Evolutionary conservation across 805 yeast species (phyloP).

Genomic region (Barnettozyma salicaria): DNA sequence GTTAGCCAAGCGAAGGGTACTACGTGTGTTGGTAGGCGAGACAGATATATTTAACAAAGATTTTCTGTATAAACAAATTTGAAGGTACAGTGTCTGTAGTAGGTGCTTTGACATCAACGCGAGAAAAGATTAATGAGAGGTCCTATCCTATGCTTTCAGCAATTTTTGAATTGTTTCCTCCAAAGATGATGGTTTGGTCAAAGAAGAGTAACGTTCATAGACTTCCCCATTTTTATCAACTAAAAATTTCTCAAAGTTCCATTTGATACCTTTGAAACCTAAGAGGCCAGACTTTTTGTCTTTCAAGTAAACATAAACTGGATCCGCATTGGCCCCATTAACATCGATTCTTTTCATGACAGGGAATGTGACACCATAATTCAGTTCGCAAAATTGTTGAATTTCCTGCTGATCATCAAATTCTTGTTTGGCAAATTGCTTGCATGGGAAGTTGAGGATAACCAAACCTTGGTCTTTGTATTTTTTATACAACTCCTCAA

Average conservation of each 20-base stretch:
- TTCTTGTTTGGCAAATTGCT: conserved; percentile 83
- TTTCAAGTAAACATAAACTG: conserved; percentile 77
- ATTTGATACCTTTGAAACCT: conserved; percentile 67
- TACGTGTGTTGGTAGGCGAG: too few species aligned
- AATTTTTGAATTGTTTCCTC: conserved; percentile 54
- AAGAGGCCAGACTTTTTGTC: conserved; percentile 49
- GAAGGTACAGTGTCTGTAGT: too few species aligned
- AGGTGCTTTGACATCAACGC: too few species aligned
- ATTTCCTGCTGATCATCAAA: conserved; percentile 66
- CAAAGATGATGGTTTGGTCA: conserved; percentile 59
- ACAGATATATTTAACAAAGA: too few species aligned
- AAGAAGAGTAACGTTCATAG: conserved; percentile 55
- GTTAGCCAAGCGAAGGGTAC: too few species aligned
- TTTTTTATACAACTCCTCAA: conserved; percentile 63
- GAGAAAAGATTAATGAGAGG: too few species aligned
- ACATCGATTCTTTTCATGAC: conserved; percentile 82
- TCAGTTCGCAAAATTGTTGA: conserved; percentile 64
- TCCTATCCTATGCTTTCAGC: conserved; percentile 34
- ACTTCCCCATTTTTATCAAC: conserved; percentile 59
- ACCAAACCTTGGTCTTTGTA: conserved; percentile 61
- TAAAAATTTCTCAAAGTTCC: conserved; percentile 79
- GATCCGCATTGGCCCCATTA: conserved; percentile 76
- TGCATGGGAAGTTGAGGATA: conserved; percentile 83
- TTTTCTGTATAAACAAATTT: too few species aligned
- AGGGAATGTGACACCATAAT: conserved; percentile 91